Percentiles rank a stretch among this genome's conserved stretches.
Evolutionary conservation across 345 rosid genomes (phyloP).

Genomic region (Kandelia obovata): DNA sequence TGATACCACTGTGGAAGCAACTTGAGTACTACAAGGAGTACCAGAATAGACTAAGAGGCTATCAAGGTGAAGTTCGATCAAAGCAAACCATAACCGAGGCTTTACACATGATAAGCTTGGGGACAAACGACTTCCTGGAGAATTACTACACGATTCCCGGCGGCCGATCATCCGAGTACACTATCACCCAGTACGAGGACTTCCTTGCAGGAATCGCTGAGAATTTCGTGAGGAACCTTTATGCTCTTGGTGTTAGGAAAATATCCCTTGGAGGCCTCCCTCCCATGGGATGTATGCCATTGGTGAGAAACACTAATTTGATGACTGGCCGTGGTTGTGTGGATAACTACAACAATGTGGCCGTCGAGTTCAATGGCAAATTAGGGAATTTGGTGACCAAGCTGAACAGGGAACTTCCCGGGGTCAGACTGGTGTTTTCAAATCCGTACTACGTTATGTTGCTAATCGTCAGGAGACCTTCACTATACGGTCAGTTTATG

Average conservation of each 20-base stretch:
- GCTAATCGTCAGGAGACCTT: conserved; percentile 38
- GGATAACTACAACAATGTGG: conserved; percentile 45
- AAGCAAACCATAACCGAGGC: conserved; percentile 31
- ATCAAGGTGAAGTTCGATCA: conserved; percentile 38
- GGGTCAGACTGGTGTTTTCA: conserved; percentile 35
- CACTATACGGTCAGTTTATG: conserved; percentile 37
- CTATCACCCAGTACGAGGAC: conserved; percentile 35
- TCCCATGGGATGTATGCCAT: conserved; percentile 77
- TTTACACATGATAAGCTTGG: conserved; percentile 50
- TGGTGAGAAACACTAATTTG: conserved; percentile 51
- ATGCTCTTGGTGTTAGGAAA: conserved; percentile 49
- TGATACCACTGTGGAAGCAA: conserved; percentile 60
- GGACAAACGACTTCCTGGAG: conserved; percentile 67
- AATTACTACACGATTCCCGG: conserved; percentile 43
- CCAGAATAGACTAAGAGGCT: conserved; percentile 38
- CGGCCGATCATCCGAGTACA: conserved; percentile 31
- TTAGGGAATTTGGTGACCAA: conserved; percentile 25
- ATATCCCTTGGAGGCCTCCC: conserved; percentile 53
- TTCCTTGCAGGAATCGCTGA: conserved; percentile 43
- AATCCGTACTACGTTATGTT: conserved; percentile 33
- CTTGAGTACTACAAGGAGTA: conserved; percentile 48
- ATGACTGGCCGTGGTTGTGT: conserved; percentile 28
- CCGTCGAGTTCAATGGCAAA: conserved; percentile 46
- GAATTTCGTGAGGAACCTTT: conserved; percentile 30
- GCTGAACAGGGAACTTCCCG: conserved; percentile 46